These are phyloP conservation scores for Candida quercuum DNA, from an alignment of 805 yeast genomes.

Conservation along the genomic window DNA sequence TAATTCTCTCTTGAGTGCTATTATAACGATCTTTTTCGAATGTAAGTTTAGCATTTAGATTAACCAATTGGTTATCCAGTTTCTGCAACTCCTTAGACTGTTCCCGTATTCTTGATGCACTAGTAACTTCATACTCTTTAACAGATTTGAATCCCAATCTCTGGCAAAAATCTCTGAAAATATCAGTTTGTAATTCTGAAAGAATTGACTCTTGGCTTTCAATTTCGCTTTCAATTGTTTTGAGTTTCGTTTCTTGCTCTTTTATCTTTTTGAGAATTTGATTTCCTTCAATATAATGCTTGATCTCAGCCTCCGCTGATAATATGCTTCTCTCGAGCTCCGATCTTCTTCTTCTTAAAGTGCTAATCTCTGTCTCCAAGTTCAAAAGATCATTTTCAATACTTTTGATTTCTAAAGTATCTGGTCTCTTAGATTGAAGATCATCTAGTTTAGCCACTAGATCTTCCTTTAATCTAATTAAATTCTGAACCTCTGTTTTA, in stretches of 20 bases:
- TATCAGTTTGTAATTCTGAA: conserved; percentile 33
- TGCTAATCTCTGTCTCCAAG: conserved; percentile 40
- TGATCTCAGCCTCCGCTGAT: conserved; percentile 45
- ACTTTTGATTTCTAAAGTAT: conserved; percentile 49
- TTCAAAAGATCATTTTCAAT: conserved; percentile 50
- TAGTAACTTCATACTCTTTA: conserved; percentile 63
- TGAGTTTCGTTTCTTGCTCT: conserved; percentile 21
- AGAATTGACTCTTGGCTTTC: conserved; percentile 24
- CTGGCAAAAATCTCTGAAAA: conserved; percentile 51
- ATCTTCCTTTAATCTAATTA: conserved; percentile 45
- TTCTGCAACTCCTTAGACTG: conserved; percentile 59
- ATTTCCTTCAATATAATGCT: conserved; percentile 36
- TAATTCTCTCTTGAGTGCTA: conserved; percentile 44
- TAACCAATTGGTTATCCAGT: conserved; percentile 54
- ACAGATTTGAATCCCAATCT: conserved; percentile 49
- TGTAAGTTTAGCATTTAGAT: conserved; percentile 51
- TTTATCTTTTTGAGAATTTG: conserved; percentile 25
- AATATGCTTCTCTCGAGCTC: conserved; percentile 39
- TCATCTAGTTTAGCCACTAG: conserved; percentile 41
- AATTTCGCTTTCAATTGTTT: conserved; percentile 21
- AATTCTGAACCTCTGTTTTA: conserved; percentile 54
- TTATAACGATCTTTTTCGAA: conserved; percentile 59
- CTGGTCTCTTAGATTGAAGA: conserved; percentile 40
- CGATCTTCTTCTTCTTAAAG: conserved; percentile 37
- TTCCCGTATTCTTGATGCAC: conserved; percentile 52